phyloP scores from a whole-genome alignment of 2,329 filamentous ascomycete genomes.

The Fusarium sp. region DNA sequence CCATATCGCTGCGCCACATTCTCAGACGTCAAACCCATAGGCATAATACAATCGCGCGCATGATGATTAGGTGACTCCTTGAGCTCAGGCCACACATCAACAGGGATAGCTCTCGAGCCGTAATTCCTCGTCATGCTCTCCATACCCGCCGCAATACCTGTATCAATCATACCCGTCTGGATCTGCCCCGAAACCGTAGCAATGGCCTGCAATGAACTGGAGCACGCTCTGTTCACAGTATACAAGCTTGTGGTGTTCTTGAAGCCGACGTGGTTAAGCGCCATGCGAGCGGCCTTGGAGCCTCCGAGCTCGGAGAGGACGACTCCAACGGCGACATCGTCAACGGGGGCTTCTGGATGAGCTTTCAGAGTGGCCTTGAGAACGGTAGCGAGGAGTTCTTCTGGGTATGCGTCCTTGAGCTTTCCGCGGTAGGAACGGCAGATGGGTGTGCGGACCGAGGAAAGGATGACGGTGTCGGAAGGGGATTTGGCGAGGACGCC shows the following conservation, averaged over 20 bases:
- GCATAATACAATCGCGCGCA: constrained; percentile 90
- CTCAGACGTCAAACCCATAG: constrained; percentile 92
- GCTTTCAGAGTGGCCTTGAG: constrained; percentile 65
- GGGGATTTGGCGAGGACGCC: constrained; percentile 84
- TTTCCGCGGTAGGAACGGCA: constrained; percentile 87
- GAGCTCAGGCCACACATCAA: constrained; percentile 82
- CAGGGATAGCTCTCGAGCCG: constrained; percentile 85
- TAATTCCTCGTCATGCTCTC: constrained; percentile 98
- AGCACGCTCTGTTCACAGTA: constrained; percentile 91
- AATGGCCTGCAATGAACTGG: constrained; percentile 83
- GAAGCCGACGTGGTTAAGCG: constrained; percentile 86
- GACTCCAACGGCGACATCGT: constrained; percentile 89
- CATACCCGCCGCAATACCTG: constrained; percentile 90
- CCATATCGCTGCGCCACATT: constrained; percentile 87
- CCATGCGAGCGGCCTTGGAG: constrained; percentile 92
- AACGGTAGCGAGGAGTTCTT: constrained; percentile 83
- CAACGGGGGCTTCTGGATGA: constrained; percentile 74
- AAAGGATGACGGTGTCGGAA: constrained; percentile 89
- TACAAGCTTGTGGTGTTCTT: constrained; percentile 81
- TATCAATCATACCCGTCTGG: constrained; percentile 78
- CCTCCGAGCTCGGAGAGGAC: constrained; percentile 93
- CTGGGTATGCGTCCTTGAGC: constrained; percentile 90
- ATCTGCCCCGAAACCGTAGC: constrained; percentile 82
- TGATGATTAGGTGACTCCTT: constrained; percentile 75
- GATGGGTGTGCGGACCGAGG: constrained; percentile 89